A percentile compares a stretch with the other conserved stretches of the same genome.
Evolutionary conservation across 495 filamentous ascomycete species (phyloP).

Genomic region (Tricharina praecox): DNA sequence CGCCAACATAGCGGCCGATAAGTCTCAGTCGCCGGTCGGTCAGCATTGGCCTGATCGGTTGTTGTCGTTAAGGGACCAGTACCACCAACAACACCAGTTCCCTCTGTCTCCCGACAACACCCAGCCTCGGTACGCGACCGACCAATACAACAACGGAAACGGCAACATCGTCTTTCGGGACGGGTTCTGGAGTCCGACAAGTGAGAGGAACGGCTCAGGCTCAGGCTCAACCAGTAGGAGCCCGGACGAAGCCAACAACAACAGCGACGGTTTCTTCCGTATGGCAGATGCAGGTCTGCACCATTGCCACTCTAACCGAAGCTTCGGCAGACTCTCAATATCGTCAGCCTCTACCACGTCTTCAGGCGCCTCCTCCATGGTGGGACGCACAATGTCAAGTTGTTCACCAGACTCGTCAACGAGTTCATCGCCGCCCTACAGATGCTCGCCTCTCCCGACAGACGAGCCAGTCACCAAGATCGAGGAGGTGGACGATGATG

Average conservation of each 20-base stretch:
- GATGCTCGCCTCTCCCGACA: not conserved
- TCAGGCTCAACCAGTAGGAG: not conserved
- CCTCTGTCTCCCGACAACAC: not conserved
- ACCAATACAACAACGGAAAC: no score
- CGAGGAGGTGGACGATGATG: conserved; percentile 23
- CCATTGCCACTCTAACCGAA: not conserved
- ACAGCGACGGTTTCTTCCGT: not conserved
- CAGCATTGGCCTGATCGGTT: not conserved
- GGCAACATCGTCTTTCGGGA: not conserved
- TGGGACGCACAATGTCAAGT: conserved; percentile 14
- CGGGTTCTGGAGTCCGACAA: not conserved
- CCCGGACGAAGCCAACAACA: no score
- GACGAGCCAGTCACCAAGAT: conserved; percentile 20
- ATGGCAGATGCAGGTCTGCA: not conserved
- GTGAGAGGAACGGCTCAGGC: not conserved
- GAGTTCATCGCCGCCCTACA: conserved; percentile 13
- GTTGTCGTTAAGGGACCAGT: not conserved
- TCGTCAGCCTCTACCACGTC: conserved; percentile 20
- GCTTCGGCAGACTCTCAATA: conserved; percentile 18
- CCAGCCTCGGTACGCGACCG: no score
- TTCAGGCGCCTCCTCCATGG: conserved; percentile 10
- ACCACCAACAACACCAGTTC: not conserved
- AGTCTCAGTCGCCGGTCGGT: not conserved
- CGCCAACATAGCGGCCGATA: conserved; percentile 3
- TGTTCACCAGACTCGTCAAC: conserved; percentile 22